phyloP scores from a whole-genome alignment of 371 early-diverging fungal genomes.

The Apophysomyces trapeziformis region DNA sequence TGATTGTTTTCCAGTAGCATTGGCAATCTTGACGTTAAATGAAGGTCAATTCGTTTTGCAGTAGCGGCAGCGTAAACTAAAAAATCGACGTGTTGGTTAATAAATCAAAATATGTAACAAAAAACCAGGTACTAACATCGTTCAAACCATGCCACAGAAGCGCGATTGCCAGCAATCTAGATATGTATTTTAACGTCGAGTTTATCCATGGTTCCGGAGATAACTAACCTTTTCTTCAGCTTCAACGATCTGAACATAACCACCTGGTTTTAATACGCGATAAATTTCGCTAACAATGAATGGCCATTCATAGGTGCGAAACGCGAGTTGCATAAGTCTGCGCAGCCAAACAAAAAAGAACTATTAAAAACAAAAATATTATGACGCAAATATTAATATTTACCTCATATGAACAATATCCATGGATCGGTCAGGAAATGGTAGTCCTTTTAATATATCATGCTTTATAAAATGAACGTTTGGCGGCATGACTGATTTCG shows the following conservation, averaged over 20 bases:
- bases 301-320: constrained; percentile 22
- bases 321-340: constrained; percentile 7
- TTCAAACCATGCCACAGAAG: constrained; percentile 10
- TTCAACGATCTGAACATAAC: constrained; percentile 58
- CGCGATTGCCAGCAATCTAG: constrained; percentile 8
- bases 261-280: constrained; percentile 61
- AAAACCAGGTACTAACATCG: neutral
- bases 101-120: neutral
- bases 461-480: constrained; percentile 52
- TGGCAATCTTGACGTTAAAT: neutral
- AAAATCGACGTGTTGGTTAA: neutral
- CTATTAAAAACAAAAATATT: constrained; percentile 5
- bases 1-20: constrained; percentile 3
- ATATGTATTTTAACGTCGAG: neutral
- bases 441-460: constrained; percentile 57
- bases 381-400: neutral
- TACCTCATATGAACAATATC: constrained; percentile 63
- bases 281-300: constrained; percentile 28
- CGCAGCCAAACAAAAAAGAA: neutral
- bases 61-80: neutral
- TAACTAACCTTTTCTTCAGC: constrained; percentile 27
- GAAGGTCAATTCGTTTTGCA: neutral
- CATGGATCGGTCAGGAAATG: constrained; percentile 57
- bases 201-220: neutral
- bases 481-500: constrained; percentile 44